Evolutionary conservation across 106 monocot species (phyloP).

Genomic region (Ottelia alismoides): DNA sequence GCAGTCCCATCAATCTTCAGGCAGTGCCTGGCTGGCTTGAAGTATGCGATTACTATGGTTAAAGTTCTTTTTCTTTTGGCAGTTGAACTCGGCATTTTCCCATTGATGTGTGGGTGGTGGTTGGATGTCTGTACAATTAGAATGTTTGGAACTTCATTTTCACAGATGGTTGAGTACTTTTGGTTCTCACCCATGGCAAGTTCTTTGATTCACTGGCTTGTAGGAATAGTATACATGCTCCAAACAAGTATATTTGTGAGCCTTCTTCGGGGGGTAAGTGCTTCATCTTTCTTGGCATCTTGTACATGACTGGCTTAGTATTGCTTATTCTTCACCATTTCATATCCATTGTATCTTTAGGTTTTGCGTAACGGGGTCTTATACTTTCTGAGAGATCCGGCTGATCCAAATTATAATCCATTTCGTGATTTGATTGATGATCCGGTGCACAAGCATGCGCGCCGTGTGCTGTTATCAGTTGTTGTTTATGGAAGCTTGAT

Average conservation of each 20-base stretch:
- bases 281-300: neutral
- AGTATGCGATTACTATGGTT: slow-evolving; percentile 89
- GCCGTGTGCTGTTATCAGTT: slow-evolving; percentile 85
- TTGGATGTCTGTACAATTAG: slow-evolving; percentile 89
- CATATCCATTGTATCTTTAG: slow-evolving; percentile 17
- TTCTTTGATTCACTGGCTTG: slow-evolving; percentile 89
- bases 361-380: slow-evolving; percentile 89
- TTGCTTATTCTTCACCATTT: neutral
- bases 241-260: slow-evolving; percentile 98
- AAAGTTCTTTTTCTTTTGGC: slow-evolving; percentile 96
- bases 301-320: neutral
- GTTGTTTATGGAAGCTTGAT: slow-evolving; percentile 99
- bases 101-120: slow-evolving; percentile 99
- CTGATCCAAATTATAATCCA: slow-evolving; percentile 98
- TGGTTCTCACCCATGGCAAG: slow-evolving; percentile 75
- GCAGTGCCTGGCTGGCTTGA: slow-evolving; percentile 71
- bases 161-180: slow-evolving; percentile 87
- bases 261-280: slow-evolving; percentile 85
- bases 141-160: slow-evolving; percentile 80
- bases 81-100: slow-evolving; percentile 95
- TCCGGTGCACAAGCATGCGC: slow-evolving; percentile 96
- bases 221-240: slow-evolving; percentile 98
- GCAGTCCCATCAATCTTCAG: slow-evolving; percentile 72
- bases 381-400: slow-evolving; percentile 96
- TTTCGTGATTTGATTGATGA: slow-evolving; percentile 98